Evolutionary conservation across 306 rosid genomes (phyloP).

Genomic region (Corylus heterophylla): DNA sequence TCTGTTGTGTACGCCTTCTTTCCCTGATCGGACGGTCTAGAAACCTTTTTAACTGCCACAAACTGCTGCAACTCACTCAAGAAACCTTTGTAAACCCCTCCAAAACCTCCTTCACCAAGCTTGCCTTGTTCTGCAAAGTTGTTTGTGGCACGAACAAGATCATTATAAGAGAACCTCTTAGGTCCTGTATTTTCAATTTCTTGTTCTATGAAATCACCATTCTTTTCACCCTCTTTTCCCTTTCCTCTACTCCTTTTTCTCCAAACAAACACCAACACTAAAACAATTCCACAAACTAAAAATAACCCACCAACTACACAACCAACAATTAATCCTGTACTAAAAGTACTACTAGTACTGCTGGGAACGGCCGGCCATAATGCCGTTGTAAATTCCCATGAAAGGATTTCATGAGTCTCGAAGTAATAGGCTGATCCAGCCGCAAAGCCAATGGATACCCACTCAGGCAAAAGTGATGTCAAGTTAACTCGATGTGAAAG

Average conservation of each 20-base stretch:
- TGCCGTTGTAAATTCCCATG: neutral
- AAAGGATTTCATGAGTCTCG: neutral
- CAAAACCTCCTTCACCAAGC: conserved; percentile 52
- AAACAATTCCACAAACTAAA: neutral
- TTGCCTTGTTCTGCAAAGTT: conserved; percentile 35
- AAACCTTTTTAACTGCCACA: conserved; percentile 49
- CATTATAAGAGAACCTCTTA: conserved; percentile 34
- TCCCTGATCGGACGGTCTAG: conserved; percentile 34
- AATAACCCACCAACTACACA: neutral
- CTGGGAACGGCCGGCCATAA: no score
- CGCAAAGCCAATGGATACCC: conserved; percentile 7
- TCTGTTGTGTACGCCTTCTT: conserved; percentile 40
- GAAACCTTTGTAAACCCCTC: conserved; percentile 43
- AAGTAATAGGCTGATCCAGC: neutral
- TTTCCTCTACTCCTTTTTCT: neutral
- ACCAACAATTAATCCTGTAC: neutral
- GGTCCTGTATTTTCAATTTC: conserved; percentile 31
- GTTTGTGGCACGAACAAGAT: conserved; percentile 35
- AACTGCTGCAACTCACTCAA: conserved; percentile 22
- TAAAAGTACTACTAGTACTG: no score
- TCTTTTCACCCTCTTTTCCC: neutral
- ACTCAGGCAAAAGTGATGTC: neutral
- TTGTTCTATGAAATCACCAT: conserved; percentile 9
- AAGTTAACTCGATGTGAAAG: neutral
- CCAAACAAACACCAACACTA: neutral